Evolutionary conservation across 768 basidiomycete species (phyloP).

Genomic region (Boletus insuetus): DNA sequence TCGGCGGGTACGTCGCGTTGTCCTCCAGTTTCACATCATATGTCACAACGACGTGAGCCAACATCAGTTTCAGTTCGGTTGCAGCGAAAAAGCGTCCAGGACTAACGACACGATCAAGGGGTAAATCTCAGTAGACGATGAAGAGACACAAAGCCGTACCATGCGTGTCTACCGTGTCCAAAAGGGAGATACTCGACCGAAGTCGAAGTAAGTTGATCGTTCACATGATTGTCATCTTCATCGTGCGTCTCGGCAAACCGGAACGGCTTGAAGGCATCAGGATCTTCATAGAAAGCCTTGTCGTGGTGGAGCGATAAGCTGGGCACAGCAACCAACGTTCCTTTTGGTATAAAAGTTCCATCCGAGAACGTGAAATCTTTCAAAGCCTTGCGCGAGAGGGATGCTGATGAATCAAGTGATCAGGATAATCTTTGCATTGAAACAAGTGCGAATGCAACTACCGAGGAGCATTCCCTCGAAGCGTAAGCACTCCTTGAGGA

Average conservation of each 20-base stretch:
- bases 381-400: not conserved
- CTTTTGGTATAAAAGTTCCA: not conserved
- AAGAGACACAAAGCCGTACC: not conserved
- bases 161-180: not conserved
- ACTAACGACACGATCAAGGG: not conserved
- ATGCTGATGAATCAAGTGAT: not conserved
- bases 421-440: not conserved
- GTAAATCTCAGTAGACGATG: not conserved
- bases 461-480: not conserved
- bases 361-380: not conserved
- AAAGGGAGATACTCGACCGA: not conserved
- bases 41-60: constrained; percentile 41
- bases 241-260: not conserved
- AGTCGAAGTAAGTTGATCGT: not conserved
- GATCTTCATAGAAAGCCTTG: not conserved
- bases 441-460: no score
- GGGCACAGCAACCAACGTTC: not conserved
- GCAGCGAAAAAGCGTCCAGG: constrained; percentile 42
- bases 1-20: not conserved
- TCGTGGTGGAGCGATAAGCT: not conserved
- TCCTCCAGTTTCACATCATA: constrained; percentile 21
- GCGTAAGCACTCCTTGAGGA: constrained; percentile 25
- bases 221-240: not conserved
- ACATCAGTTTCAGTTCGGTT: constrained; percentile 42
- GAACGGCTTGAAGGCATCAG: not conserved